Evolutionary conservation across 2,329 filamentous ascomycete species (phyloP), one percentile per base, ranked within the genome.

Genomic region (Akanthomyces lecanii): DNA sequence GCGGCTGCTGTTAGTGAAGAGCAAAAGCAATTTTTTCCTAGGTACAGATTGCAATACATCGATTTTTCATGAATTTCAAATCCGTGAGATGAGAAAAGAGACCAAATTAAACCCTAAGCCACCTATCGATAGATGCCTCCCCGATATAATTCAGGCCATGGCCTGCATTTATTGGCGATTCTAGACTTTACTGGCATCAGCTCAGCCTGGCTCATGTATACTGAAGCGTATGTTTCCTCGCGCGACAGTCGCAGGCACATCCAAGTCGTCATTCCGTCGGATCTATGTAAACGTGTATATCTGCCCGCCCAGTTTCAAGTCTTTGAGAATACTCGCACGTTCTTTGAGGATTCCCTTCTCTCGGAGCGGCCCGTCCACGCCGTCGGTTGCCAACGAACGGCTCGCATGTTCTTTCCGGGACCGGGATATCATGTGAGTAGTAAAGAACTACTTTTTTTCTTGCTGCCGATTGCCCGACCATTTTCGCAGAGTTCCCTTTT

Each of bases 291-390:
- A 36, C 8, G 10, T 11, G 8, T 11, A 36, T 36, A 7, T 7
- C 10, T 36, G 8, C 33, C 33, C 5, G 8, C 6, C 33, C 7
- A 3, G n/a, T 38, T 53, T 8, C 25, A 25, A 14, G 33, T 11
- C 7, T 36, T 36, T 11, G 6, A 36, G 8, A 11, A 36, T 10
- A 36, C 33, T 36, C 33, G 3, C 40, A 48, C 40, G 2, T 28
- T 36, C 33, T 40, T 50, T 14, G 11, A n/a, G 14, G 33, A 23
- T 42, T 47, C 30, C 5, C 23, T 25, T 33, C 42, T 2, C n/a
- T 52, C 56, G 56, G 56, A 14, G 56, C 56, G 56, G 56, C 45
- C 56, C 56, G 56, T 50, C 56, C 56, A 36, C 21, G 12, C 36
- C 33, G 16, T 25, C 45, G 45, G 33, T 28, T 25, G 25, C 12